phyloP scores from a whole-genome alignment of 2,329 filamentous ascomycete genomes.

The Ophiosphaerella narmari region DNA sequence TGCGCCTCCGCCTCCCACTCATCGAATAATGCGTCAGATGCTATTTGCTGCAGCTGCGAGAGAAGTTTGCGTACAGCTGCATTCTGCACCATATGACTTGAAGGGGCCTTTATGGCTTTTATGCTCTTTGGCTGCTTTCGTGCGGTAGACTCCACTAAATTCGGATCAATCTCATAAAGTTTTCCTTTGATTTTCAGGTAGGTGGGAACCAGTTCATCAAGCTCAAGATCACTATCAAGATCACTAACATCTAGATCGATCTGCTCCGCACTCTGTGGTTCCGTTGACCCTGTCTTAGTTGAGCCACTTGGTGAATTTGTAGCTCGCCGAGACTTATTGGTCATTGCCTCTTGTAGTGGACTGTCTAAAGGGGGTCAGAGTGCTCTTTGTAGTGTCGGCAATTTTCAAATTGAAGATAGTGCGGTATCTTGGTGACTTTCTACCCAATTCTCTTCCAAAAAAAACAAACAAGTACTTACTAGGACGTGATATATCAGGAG shows the following conservation, averaged over 20 bases:
- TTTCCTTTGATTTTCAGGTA: slow-evolving; percentile 75
- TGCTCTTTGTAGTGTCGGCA: not conserved
- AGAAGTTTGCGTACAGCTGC: slow-evolving; percentile 67
- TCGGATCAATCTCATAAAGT: slow-evolving; percentile 53
- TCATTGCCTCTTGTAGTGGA: not conserved
- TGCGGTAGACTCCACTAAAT: slow-evolving; percentile 60
- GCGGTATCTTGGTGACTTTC: too few relatives aligned
- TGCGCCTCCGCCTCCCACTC: slow-evolving; percentile 50
- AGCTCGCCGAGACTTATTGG: not conserved
- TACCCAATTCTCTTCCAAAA: too few relatives aligned
- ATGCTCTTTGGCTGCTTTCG: slow-evolving; percentile 36
- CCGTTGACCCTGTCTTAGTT: not conserved
- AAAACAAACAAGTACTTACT: slow-evolving; percentile 18
- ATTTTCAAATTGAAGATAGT: too few relatives aligned
- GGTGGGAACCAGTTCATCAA: slow-evolving; percentile 64
- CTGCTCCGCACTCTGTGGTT: slow-evolving; percentile 11
- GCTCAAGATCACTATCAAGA: slow-evolving; percentile 55
- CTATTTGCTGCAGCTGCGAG: slow-evolving; percentile 75
- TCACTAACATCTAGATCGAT: slow-evolving; percentile 52
- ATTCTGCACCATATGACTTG: slow-evolving; percentile 24
- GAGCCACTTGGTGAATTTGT: not conserved
- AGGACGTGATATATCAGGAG: slow-evolving; percentile 31
- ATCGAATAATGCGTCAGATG: slow-evolving; percentile 64
- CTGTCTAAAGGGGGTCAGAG: slow-evolving; percentile 1
- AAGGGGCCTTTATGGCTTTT: slow-evolving; percentile 25